Evolutionary conservation across 2,329 filamentous ascomycete genomes (phyloP).

Genomic region (Cladorrhinum sp.): DNA sequence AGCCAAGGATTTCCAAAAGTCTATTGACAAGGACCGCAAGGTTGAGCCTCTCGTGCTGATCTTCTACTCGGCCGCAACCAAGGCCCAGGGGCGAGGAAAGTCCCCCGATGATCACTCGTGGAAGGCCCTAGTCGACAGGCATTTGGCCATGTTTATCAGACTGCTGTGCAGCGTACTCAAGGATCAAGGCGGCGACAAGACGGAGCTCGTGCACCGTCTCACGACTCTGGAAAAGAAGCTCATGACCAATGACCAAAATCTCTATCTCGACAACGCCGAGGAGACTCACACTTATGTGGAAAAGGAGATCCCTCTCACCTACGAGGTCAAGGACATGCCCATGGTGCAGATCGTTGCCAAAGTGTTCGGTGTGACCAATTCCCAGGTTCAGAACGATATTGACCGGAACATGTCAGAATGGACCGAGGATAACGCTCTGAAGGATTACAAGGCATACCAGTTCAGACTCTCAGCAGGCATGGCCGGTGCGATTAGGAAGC

Average conservation of each 20-base stretch:
- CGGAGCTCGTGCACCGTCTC: slow-evolving; percentile 74
- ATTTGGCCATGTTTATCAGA: slow-evolving; percentile 90
- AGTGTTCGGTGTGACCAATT: slow-evolving; percentile 77
- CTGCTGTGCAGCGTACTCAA: slow-evolving; percentile 76
- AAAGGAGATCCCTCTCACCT: slow-evolving; percentile 76
- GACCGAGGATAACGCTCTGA: slow-evolving; percentile 88
- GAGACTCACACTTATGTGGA: slow-evolving; percentile 69
- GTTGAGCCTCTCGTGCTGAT: slow-evolving; percentile 92
- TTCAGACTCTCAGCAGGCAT: slow-evolving; percentile 79
- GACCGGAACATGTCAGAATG: slow-evolving; percentile 75
- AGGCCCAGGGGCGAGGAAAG: slow-evolving; percentile 74
- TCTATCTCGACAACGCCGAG: slow-evolving; percentile 62
- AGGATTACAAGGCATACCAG: slow-evolving; percentile 91
- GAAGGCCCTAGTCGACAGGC: slow-evolving; percentile 89
- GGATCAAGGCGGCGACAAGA: slow-evolving; percentile 79
- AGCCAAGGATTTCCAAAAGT: slow-evolving; percentile 80
- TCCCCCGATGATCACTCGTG: slow-evolving; percentile 77
- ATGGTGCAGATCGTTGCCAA: slow-evolving; percentile 82
- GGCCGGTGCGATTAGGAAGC: slow-evolving; percentile 69
- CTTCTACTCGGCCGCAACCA: slow-evolving; percentile 92
- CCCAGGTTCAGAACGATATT: slow-evolving; percentile 82
- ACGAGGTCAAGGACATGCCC: slow-evolving; percentile 96
- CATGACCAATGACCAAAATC: slow-evolving; percentile 87
- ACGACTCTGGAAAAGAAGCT: slow-evolving; percentile 88
- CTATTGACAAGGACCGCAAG: slow-evolving; percentile 88